Evolutionary conservation across 306 rosid genomes (phyloP), one percentile per base, ranked within the genome.

Genomic region (Albizia julibrissin): DNA sequence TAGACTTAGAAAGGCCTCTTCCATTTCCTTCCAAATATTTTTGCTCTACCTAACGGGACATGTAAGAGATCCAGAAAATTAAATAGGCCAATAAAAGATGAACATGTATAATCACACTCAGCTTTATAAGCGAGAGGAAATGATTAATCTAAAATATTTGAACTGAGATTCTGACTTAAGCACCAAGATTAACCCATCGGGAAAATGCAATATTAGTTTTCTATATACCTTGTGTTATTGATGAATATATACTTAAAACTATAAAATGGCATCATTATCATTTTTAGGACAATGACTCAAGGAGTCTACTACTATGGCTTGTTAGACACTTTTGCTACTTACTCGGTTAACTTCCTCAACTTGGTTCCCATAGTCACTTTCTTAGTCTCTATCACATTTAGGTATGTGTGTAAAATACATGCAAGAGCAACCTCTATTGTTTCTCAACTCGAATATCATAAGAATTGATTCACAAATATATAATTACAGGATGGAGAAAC

Each of bases 321-420:
- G 10, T 71, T 91, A 75, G 92, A 90, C 80, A 94, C 95, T 16
- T 47, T 92, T 2, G 94, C 97, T 27, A 85, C 98, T 9, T 92
- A 92, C 75, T 82, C 95, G 15, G 67, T 79, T 22, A 90, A 87
- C 59, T 89, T 90, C 73, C 94, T 94, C 66, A 94, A 88, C 86
- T 58, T 92, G 19, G 49, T 92, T 64, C 97, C 95, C 3, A 85
- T 89, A 6, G 82, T 46, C 75, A 92, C 98, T 24, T 94, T 90
- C 79, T 10, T 85, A 16, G 59, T 81, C 34, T 92, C 94, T 3
- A 64, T 85, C 76, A 42, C 89, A 39, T 78, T 46, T 72, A 42
- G 92, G 93, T 90, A 80, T 22, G 6, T 50, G 26, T 18, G 24
- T 54, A n/a, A n/a, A 21, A 19, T 6, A 7, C 24, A 54, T 3